These are phyloP conservation scores for Zymoseptoria passerinii DNA, from an alignment of 2,329 filamentous ascomycete species.

Conservation along the genomic window DNA sequence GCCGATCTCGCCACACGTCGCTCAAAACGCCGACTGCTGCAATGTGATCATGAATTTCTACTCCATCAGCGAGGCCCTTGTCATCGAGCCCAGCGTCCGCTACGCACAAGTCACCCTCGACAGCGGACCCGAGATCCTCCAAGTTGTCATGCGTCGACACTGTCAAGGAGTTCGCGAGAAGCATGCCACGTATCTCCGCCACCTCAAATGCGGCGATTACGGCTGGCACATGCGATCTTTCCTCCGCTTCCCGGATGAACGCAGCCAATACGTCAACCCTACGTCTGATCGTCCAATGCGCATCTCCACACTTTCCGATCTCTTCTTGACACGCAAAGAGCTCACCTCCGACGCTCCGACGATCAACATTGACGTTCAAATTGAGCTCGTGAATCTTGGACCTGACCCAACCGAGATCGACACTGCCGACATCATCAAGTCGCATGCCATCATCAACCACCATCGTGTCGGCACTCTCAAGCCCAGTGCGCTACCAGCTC, in stretches of 20 bases:
- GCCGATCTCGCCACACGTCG: neutral
- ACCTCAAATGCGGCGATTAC: neutral
- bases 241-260: neutral
- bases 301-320: neutral
- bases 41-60: neutral
- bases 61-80: neutral
- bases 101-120: neutral
- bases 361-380: neutral
- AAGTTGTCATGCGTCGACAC: neutral
- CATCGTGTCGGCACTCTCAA: neutral
- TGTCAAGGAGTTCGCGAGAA: neutral
- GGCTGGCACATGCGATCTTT: neutral
- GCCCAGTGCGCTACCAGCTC: neutral
- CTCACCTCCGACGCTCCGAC: neutral
- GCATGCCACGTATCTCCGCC: neutral
- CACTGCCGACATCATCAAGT: neutral
- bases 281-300: neutral
- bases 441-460: neutral
- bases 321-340: neutral
- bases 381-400: neutral
- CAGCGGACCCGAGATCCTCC: neutral
- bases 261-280: neutral
- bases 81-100: neutral
- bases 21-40: neutral
- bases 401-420: neutral